phyloP scores from a whole-genome alignment of 257 asterid genomes.

The Paraleonurus japonicus region DNA sequence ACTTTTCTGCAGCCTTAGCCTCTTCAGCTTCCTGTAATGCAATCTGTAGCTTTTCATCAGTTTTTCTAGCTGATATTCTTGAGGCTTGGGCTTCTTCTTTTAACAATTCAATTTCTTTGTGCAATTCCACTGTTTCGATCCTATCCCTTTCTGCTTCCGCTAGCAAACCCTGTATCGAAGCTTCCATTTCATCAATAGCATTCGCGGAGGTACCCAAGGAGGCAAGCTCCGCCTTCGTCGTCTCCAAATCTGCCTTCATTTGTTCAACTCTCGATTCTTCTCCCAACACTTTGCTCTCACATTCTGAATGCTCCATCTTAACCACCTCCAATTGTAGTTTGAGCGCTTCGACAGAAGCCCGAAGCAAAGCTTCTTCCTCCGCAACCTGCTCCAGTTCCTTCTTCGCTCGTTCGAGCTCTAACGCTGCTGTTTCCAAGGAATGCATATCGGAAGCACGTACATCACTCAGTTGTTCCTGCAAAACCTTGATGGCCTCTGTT shows the following conservation, averaged over 20 bases:
- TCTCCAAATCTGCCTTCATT: constrained; percentile 39
- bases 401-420: constrained; percentile 49
- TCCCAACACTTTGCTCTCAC: constrained; percentile 38
- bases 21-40: constrained; percentile 46
- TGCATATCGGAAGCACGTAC: constrained; percentile 50
- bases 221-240: constrained; percentile 43
- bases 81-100: constrained; percentile 52
- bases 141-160: constrained; percentile 38
- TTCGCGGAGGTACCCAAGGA: constrained; percentile 30
- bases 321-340: constrained; percentile 40
- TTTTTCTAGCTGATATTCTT: constrained; percentile 35
- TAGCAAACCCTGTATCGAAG: constrained; percentile 35
- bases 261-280: constrained; percentile 40
- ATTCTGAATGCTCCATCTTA: constrained; percentile 35
- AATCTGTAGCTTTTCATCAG: constrained; percentile 48
- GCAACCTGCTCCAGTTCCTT: constrained; percentile 34
- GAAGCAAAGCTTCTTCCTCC: constrained; percentile 37
- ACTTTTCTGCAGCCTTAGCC: constrained; percentile 56
- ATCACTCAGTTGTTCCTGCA: constrained; percentile 60
- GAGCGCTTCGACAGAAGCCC: constrained; percentile 41
- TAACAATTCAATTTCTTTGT: constrained; percentile 24
- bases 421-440: constrained; percentile 31
- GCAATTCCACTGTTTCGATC: constrained; percentile 40
- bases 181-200: constrained; percentile 35
- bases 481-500: constrained; percentile 50